These are phyloP conservation scores for Escovopsis sp. DNA, from an alignment of 2,329 filamentous ascomycete species.

Conservation along the genomic window DNA sequence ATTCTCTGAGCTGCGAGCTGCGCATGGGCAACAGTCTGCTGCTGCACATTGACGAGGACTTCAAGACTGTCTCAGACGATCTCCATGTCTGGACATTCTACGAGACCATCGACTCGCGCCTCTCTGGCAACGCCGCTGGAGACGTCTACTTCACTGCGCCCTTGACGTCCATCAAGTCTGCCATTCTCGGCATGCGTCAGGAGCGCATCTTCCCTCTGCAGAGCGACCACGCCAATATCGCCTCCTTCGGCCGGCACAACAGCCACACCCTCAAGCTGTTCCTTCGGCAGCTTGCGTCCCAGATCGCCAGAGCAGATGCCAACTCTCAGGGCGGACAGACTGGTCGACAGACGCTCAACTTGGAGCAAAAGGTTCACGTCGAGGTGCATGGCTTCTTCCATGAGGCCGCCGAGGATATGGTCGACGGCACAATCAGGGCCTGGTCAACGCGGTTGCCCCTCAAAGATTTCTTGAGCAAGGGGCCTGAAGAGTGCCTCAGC, in stretches of 20 bases:
- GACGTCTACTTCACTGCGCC: conserved; percentile 44
- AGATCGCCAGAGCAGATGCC: conserved; percentile 20
- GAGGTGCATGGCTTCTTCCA: conserved; percentile 46
- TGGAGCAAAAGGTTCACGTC: conserved; percentile 38
- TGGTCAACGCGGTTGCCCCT: conserved; percentile 37
- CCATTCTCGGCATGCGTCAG: conserved; percentile 32
- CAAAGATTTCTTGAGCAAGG: conserved; percentile 37
- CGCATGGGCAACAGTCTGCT: conserved; percentile 34
- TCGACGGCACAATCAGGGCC: conserved; percentile 25
- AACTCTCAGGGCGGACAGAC: conserved; percentile 11
- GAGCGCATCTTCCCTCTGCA: conserved; percentile 38
- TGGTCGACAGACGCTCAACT: conserved; percentile 28
- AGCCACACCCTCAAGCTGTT: conserved; percentile 29
- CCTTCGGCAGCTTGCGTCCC: conserved; percentile 17
- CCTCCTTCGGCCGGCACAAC: conserved; percentile 36
- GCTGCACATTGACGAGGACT: conserved; percentile 35
- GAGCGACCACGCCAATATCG: conserved; percentile 38
- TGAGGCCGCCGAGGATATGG: not conserved
- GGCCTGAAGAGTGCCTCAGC: conserved; percentile 37
- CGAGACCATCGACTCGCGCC: conserved; percentile 43
- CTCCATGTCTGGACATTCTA: conserved; percentile 48
- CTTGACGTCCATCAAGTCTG: conserved; percentile 41
- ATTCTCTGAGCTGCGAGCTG: conserved; percentile 33
- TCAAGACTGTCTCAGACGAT: conserved; percentile 40
- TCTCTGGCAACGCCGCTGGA: conserved; percentile 27